Percentiles rank a stretch among this genome's conserved stretches.
phyloP scores from a whole-genome alignment of 169 alveolate species.

The Sarcocystis neurona region DNA sequence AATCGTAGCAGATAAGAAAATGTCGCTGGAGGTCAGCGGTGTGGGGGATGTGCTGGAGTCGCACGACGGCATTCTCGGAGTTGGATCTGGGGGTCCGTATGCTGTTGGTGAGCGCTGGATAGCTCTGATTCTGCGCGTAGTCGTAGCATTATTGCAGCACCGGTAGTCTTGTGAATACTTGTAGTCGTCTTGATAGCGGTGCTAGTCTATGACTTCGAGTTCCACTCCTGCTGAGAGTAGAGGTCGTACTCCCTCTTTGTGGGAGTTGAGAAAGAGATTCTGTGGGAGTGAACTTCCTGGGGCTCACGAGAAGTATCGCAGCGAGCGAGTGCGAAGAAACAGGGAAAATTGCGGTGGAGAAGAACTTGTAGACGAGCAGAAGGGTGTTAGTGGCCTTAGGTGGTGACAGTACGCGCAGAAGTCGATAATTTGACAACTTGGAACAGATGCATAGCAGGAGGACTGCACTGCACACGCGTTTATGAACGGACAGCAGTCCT shows the following conservation, averaged over 20 bases:
- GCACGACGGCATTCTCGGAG: slow-evolving; percentile 80
- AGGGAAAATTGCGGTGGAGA: too few species aligned
- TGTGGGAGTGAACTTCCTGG: background rate
- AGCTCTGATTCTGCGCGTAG: background rate
- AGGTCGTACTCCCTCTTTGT: background rate
- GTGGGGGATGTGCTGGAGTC: slow-evolving; percentile 83
- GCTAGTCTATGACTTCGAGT: background rate
- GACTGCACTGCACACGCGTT: too few species aligned
- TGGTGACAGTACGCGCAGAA: too few species aligned
- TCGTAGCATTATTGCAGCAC: background rate
- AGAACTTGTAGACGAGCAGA: too few species aligned
- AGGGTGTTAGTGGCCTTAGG: too few species aligned
- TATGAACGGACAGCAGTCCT: too few species aligned
- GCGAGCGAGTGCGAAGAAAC: too few species aligned
- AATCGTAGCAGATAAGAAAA: slow-evolving; percentile 78
- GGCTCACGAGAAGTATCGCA: too few species aligned
- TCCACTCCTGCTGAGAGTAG: background rate
- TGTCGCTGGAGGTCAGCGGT: slow-evolving; percentile 80
- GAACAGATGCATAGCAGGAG: too few species aligned
- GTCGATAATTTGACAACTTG: too few species aligned
- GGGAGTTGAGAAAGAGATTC: background rate
- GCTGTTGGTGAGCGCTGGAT: slow-evolving; percentile 67
- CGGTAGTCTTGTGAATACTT: background rate
- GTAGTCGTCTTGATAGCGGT: background rate
- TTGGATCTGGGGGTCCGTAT: slow-evolving; percentile 86